phyloP scores from a whole-genome alignment of 805 yeast genomes.

The Scheffersomyces lignosus region DNA sequence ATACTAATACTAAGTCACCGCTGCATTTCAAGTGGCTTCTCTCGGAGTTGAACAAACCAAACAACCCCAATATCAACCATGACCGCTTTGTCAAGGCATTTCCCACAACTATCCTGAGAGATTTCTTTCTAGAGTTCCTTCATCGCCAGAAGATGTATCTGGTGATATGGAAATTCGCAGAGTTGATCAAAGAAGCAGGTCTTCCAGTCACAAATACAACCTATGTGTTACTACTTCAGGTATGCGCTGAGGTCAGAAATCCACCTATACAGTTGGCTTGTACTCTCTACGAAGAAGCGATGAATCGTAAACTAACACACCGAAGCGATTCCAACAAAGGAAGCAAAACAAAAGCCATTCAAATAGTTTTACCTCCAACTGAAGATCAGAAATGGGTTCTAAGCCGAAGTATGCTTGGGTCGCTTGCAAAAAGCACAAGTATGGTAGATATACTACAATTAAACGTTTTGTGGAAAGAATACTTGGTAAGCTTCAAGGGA shows the following conservation, averaged over 20 bases:
- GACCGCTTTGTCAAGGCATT: not conserved
- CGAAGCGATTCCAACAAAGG: too few relatives aligned
- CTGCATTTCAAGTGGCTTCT: not conserved
- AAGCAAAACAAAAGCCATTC: too few relatives aligned
- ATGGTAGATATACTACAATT: constrained; percentile 19
- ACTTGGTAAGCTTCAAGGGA: constrained; percentile 6
- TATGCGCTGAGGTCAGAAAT: not conserved
- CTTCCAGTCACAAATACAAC: constrained; percentile 2
- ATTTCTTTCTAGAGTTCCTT: not conserved
- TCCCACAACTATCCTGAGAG: not conserved
- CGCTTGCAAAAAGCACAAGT: constrained; percentile 15
- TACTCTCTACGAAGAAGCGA: not conserved
- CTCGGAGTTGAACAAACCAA: not conserved
- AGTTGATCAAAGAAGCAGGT: not conserved
- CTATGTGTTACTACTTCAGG: constrained; percentile 3
- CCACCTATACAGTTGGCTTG: not conserved
- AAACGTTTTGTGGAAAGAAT: constrained; percentile 21
- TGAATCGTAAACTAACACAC: too few relatives aligned
- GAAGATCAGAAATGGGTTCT: constrained; percentile 3
- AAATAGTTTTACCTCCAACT: not conserved
- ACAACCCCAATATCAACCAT: not conserved
- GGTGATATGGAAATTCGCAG: not conserved
- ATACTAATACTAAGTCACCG: too few relatives aligned
- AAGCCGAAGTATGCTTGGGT: constrained; percentile 4
- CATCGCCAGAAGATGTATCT: not conserved